Base-by-base conservation (phyloP, 2,329 filamentous ascomycete genomes). In the Monilinia vaccinii-corymbosi region DNA sequence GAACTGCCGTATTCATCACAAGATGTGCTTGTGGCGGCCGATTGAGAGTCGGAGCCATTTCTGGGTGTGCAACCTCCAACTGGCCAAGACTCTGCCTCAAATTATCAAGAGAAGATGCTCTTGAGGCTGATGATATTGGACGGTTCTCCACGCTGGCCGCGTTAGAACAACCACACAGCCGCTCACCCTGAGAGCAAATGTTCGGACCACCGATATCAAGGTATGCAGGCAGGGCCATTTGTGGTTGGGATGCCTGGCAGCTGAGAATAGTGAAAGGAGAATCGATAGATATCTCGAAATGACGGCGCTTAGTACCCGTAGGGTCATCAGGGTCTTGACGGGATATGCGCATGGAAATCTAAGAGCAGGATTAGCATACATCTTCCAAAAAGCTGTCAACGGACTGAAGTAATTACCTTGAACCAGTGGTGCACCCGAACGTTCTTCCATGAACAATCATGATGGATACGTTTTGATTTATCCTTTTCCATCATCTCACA, bases 361-460 rank as follows among this genome's bases (percentile, higher is more conserved):
- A 65, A 23, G 50, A 31, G n/a, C 28, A 34, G 40, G n/a, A 40
- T 49, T 44, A 58, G 42, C 21, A 31, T 3, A 25, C 44, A 3
- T n/a, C 14, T 45, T 18, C 23, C n/a, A 46, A 50, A 14, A 40
- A 13, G n/a, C 4, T 32, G 9, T 7, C 14, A 14, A 11, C 13
- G 34, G 14, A 45, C 7, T 18, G 5, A 14, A 18, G 40, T 10
- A 51, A 18, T 61, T 77, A 85, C 85, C 80, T 89, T 90, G 68
- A 89, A 89, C 86, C 86, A 90, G 68, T 90, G 87, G 69, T 89
- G 84, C 58, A 89, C 85, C 69, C 87, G 83, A 23, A 88, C 88
- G 63, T 88, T 87, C 61, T 84, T 81, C 72, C 87, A 89, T 7
- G 85, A 88, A 3, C 86, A 88, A 69, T 89, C 86, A 68, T 88